Conservation (phyloP, 2,329 filamentous ascomycete genomes). For the Clonostachys chloroleuca region DNA sequence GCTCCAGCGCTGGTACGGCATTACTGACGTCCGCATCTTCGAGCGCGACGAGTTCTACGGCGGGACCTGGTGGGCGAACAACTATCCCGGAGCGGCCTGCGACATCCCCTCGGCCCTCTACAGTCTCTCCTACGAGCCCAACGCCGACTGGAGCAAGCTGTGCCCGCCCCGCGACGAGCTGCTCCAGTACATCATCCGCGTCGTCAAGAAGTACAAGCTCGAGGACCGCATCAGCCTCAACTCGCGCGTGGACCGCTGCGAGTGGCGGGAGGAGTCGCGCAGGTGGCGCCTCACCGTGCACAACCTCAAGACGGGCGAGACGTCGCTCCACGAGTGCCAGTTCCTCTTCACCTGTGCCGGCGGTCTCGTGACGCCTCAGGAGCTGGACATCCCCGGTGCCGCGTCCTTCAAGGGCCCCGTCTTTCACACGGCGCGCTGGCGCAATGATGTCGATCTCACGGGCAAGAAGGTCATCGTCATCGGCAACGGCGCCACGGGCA, state of each 20-base stretch:
- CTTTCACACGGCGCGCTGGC: slow-evolving; percentile 53
- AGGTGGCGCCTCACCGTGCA: slow-evolving; percentile 26
- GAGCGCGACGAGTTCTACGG: slow-evolving; percentile 53
- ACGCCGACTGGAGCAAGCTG: slow-evolving; percentile 54
- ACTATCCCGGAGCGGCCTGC: slow-evolving; percentile 51
- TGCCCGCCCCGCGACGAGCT: slow-evolving; percentile 54
- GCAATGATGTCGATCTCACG: slow-evolving; percentile 38
- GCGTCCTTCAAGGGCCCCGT: slow-evolving; percentile 45
- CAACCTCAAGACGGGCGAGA: slow-evolving; percentile 10
- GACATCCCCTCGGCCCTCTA: slow-evolving; percentile 58
- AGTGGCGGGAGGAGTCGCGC: slow-evolving; percentile 26
- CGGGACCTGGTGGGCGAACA: slow-evolving; percentile 61
- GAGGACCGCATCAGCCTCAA: slow-evolving; percentile 28
- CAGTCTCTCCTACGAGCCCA: slow-evolving; percentile 56
- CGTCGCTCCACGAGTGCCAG: slow-evolving; percentile 27
- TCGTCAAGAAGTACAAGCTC: slow-evolving; percentile 42
- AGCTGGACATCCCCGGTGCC: slow-evolving; percentile 40
- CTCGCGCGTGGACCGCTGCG: slow-evolving; percentile 26
- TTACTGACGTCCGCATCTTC: slow-evolving; percentile 56
- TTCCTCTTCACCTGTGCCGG: slow-evolving; percentile 31
- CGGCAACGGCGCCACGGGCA: slow-evolving; percentile 49
- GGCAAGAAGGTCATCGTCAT: slow-evolving; percentile 47
- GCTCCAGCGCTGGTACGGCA: slow-evolving; percentile 51
- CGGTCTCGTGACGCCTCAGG: slow-evolving; percentile 21
- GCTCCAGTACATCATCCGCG: slow-evolving; percentile 44